A percentile compares a stretch with the other conserved stretches of the same genome.
phyloP scores from a whole-genome alignment of 1,139 yeast genomes.

The Sugiyamaella grinbergsii region DNA sequence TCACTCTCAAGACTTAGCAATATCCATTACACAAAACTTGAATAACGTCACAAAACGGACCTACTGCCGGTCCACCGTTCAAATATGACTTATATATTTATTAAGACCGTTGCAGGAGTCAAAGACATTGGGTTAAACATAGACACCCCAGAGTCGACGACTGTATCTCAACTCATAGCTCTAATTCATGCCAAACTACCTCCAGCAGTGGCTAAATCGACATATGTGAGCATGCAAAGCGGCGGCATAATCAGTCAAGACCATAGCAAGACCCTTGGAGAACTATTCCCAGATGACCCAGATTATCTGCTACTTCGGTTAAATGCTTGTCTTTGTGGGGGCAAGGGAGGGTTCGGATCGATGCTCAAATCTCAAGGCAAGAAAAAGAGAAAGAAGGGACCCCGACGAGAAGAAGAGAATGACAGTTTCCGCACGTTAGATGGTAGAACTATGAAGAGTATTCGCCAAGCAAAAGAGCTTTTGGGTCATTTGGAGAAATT shows the following conservation, averaged over 20 bases:
- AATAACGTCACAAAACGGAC: too few species aligned
- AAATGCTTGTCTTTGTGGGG: constrained; percentile 45
- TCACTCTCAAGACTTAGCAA: background rate
- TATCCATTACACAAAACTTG: too few species aligned
- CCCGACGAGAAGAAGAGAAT: constrained; percentile 33
- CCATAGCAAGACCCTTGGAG: constrained; percentile 5
- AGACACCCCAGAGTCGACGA: background rate
- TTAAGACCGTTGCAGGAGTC: constrained; percentile 19
- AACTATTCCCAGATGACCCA: constrained; percentile 2
- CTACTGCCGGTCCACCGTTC: too few species aligned
- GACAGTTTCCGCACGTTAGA: constrained; percentile 46
- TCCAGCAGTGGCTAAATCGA: constrained; percentile 8
- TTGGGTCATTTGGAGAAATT: constrained; percentile 42
- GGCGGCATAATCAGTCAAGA: constrained; percentile 13
- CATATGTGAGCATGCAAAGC: constrained; percentile 21
- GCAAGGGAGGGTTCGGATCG: constrained; percentile 56
- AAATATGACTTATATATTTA: constrained; percentile 18
- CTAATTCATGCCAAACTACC: constrained; percentile 12
- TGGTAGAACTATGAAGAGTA: constrained; percentile 43
- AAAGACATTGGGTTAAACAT: constrained; percentile 13
- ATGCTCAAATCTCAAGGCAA: constrained; percentile 48
- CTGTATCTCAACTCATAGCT: constrained; percentile 5
- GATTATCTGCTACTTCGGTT: constrained; percentile 25
- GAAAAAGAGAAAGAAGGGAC: constrained; percentile 34
- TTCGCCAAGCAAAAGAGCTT: constrained; percentile 43